phyloP scores from a whole-genome alignment of 2,329 filamentous ascomycete genomes.

The Fusarium sp. region DNA sequence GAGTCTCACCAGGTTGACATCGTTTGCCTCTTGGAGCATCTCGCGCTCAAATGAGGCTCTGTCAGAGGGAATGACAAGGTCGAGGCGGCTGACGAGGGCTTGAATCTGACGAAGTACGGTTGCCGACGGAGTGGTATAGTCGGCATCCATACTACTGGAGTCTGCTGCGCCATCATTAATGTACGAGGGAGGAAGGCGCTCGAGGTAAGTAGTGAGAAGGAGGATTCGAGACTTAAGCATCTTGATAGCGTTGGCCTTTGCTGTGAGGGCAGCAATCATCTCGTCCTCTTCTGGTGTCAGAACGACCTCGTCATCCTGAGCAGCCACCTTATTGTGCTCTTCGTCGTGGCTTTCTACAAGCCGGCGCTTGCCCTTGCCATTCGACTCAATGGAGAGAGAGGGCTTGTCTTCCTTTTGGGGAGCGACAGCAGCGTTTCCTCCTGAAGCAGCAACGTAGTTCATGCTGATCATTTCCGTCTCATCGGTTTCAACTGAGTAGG shows the following conservation, averaged over 20 bases:
- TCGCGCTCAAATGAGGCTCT: slow-evolving; percentile 75
- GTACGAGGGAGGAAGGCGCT: slow-evolving; percentile 75
- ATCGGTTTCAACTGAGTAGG: slow-evolving; percentile 90
- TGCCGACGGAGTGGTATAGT: slow-evolving; percentile 67
- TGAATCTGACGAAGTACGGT: slow-evolving; percentile 88
- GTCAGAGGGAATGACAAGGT: slow-evolving; percentile 81
- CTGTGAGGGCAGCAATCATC: slow-evolving; percentile 76
- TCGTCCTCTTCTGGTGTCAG: slow-evolving; percentile 72
- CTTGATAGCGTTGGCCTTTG: slow-evolving; percentile 92
- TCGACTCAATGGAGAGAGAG: slow-evolving; percentile 59
- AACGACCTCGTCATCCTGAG: slow-evolving; percentile 55
- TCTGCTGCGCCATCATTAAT: slow-evolving; percentile 63
- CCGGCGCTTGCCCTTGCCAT: slow-evolving; percentile 65
- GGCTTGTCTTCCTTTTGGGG: slow-evolving; percentile 61
- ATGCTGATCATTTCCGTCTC: slow-evolving; percentile 99
- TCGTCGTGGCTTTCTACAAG: slow-evolving; percentile 52
- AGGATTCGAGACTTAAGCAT: slow-evolving; percentile 86
- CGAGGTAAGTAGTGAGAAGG: slow-evolving; percentile 81
- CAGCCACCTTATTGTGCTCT: slow-evolving; percentile 38
- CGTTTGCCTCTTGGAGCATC: slow-evolving; percentile 81
- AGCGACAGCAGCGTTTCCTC: slow-evolving; percentile 78
- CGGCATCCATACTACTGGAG: slow-evolving; percentile 51
- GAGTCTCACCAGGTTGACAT: slow-evolving; percentile 82
- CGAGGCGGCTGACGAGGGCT: slow-evolving; percentile 84
- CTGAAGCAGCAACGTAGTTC: slow-evolving; percentile 89